Conservation (phyloP, 352 stramenopile species). For the Globisporangium perplexum region DNA sequence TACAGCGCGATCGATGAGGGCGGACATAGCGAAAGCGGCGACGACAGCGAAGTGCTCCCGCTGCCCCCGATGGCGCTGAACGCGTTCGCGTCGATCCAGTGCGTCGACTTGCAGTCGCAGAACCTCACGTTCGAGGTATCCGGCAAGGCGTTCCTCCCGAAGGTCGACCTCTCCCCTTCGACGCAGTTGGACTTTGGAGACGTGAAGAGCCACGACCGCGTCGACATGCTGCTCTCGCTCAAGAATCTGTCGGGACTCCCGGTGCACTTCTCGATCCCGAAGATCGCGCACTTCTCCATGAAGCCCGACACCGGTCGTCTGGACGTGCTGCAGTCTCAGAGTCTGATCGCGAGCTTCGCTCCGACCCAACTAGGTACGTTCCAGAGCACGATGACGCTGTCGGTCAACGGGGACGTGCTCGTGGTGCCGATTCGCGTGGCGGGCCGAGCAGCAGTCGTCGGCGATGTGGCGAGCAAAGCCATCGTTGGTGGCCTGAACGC, state of each 20-base stretch:
- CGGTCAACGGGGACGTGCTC: conserved; percentile 44
- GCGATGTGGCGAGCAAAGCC: conserved; percentile 21
- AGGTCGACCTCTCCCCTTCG: conserved; percentile 33
- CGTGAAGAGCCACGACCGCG: conserved; percentile 65
- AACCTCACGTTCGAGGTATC: conserved; percentile 77
- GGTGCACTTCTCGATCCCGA: conserved; percentile 53
- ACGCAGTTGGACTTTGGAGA: conserved; percentile 80
- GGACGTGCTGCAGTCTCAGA: conserved; percentile 85
- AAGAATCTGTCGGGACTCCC: conserved; percentile 76
- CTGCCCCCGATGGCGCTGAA: conserved; percentile 26
- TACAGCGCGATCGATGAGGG: conserved; percentile 1
- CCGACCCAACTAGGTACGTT: conserved; percentile 86
- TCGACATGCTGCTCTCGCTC: conserved; percentile 80
- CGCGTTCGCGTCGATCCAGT: conserved; percentile 73
- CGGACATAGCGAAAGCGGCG: background rate
- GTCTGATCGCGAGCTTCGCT: conserved; percentile 85
- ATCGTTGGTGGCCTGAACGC: conserved; percentile 60
- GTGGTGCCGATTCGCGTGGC: conserved; percentile 53
- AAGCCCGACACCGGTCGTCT: conserved; percentile 62
- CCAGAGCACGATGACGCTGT: conserved; percentile 29
- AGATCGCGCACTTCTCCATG: conserved; percentile 73
- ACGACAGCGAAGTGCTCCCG: conserved; percentile 12
- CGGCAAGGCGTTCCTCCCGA: conserved; percentile 48
- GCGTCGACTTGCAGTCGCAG: conserved; percentile 53
- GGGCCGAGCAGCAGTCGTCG: conserved; percentile 54